phyloP scores from a whole-genome alignment of 257 asterid species.

The Jacaranda mimosifolia region DNA sequence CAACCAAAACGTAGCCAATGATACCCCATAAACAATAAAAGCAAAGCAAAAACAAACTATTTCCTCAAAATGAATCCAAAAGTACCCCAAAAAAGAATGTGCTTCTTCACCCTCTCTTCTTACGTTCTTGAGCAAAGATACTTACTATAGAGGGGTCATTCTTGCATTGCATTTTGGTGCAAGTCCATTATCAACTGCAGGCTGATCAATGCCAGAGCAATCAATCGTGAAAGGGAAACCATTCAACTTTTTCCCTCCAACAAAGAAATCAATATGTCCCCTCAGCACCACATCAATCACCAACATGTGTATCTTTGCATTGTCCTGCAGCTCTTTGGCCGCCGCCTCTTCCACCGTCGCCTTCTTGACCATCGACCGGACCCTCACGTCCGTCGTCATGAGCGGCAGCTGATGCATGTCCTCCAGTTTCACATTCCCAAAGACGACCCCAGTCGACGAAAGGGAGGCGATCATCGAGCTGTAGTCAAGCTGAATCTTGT shows the following conservation, averaged over 20 bases:
- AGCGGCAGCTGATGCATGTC: slow-evolving; percentile 41
- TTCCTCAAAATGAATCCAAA: too few relatives aligned
- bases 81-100: background rate
- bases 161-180: slow-evolving; percentile 40
- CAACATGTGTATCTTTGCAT: slow-evolving; percentile 31
- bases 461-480: slow-evolving; percentile 37
- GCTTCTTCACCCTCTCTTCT: too few relatives aligned
- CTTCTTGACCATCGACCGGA: slow-evolving; percentile 17
- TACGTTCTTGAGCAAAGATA: background rate
- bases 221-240: slow-evolving; percentile 44
- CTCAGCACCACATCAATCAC: slow-evolving; percentile 40
- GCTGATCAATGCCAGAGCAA: slow-evolving; percentile 46
- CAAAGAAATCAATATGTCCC: slow-evolving; percentile 42
- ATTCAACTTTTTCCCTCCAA: slow-evolving; percentile 36
- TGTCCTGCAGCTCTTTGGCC: slow-evolving; percentile 39
- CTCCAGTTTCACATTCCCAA: slow-evolving; percentile 27
- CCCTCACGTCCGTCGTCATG: slow-evolving; percentile 27
- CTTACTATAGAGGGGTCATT: slow-evolving; percentile 30
- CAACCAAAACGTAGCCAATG: too few relatives aligned
- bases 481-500: slow-evolving; percentile 37
- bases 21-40: too few relatives aligned
- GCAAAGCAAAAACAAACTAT: too few relatives aligned
- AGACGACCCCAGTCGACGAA: slow-evolving; percentile 35
- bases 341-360: slow-evolving; percentile 43
- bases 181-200: slow-evolving; percentile 44